These are phyloP conservation scores for Protostelium mycophagum DNA, from an alignment of 78 protist species.

Conservation along the genomic window DNA sequence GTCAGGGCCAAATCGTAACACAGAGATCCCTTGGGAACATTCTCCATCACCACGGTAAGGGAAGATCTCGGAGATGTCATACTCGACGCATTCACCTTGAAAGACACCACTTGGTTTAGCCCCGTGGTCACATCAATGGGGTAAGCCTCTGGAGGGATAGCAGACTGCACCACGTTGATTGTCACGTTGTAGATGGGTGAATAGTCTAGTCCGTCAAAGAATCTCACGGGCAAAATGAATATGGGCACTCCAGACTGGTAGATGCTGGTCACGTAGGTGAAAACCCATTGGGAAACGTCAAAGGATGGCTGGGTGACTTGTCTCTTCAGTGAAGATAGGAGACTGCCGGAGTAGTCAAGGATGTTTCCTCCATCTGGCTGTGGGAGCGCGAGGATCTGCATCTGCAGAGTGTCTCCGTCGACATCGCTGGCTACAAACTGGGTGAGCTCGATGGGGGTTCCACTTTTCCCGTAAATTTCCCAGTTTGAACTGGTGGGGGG, in stretches of 20 bases:
- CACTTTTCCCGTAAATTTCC: not conserved
- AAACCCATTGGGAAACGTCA: not conserved
- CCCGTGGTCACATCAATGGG: not conserved
- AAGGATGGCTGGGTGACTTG: not conserved
- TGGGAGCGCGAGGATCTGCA: not conserved
- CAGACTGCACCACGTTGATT: not conserved
- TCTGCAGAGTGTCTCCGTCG: not conserved
- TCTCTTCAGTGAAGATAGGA: not conserved
- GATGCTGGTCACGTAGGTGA: not conserved
- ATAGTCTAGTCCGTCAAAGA: not conserved
- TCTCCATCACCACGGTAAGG: not conserved
- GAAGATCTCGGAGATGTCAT: not conserved
- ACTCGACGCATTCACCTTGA: not conserved
- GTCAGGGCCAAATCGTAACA: not conserved
- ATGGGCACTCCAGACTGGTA: not conserved
- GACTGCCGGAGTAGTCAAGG: not conserved
- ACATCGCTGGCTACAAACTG: not conserved
- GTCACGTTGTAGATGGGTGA: not conserved
- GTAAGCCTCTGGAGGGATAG: not conserved
- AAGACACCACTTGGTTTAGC: not conserved
- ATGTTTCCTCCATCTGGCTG: not conserved
- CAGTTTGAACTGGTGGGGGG: not conserved
- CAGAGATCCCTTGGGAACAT: not conserved
- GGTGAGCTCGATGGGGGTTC: not conserved
- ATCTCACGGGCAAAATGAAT: not conserved